Evolutionary conservation across 129 eudicot species (phyloP), one percentile per base, ranked within the genome.

Genomic region (Chrysanthemum seticuspe): DNA sequence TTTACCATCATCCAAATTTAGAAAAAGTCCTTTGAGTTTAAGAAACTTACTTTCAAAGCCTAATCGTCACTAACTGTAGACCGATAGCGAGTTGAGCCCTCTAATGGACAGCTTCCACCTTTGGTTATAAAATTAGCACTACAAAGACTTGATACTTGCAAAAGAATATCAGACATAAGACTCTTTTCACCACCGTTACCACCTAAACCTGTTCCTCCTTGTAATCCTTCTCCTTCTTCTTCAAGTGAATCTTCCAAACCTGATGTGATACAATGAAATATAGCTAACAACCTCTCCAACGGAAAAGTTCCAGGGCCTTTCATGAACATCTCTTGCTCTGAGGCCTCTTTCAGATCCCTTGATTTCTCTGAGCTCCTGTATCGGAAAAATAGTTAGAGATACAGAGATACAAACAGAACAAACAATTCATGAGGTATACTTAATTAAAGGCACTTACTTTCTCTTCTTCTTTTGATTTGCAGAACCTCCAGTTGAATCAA

Each of bases 261-360:
- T n/a, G 97, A 87, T 70, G 91, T 70, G 71, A 94, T 83, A 58
- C 96, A 94, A 71, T 90, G 97, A 49, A 80, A 90, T 58, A 94
- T 90, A 65, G 96, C 98, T 72, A 94, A 83, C 65, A 94, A 79
- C 71, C 98, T 90, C 74, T 94, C 98, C 76, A 94, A 81, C 18
- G 97, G 96, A 79, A 94, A 90, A 60, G 91, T 94, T 71, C 99
- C 97, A 11, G 99, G 96, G 8, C 99, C 99, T 84, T 90, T 88
- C 91, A 90, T 83, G 71, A 86, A 76, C 40, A 71, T 53, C 54
- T 90, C 99, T 64, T 82, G 91, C 62, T 94, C 96, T 10, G 83
- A 81, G 19, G 68, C 80, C 78, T 90, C 99, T 78, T 78, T 94
- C 76, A 81, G 23, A 80, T 86, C 96, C 80, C 70, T 79, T 40